A percentile compares a stretch with the other conserved stretches of the same genome.
Evolutionary conservation across 1,284 basidiomycete genomes (phyloP).

Genomic region (Leccinum subspadiceum): DNA sequence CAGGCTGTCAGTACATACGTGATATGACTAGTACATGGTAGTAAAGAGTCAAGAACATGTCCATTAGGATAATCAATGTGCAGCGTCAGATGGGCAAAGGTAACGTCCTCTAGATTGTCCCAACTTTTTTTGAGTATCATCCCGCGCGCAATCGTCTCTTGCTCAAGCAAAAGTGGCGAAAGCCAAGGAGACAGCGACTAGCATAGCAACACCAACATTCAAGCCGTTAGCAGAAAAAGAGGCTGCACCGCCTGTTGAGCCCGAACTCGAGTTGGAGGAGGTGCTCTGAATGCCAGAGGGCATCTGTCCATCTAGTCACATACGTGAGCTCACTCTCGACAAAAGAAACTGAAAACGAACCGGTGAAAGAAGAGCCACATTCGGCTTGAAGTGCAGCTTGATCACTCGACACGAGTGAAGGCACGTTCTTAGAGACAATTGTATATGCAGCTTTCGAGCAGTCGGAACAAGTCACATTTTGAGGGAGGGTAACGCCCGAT

Average conservation of each 20-base stretch:
- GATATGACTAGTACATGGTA: background rate
- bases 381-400: conserved; percentile 20
- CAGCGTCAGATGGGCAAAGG: background rate
- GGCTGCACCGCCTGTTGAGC: conserved; percentile 29
- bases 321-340: background rate
- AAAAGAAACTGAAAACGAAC: conserved; percentile 29
- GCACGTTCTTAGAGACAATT: conserved; percentile 33
- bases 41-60: background rate
- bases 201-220: conserved; percentile 22
- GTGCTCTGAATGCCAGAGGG: conserved; percentile 39
- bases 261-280: conserved; percentile 29
- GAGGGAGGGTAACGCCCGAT: conserved; percentile 17
- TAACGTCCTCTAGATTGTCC: background rate
- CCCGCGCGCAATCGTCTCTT: background rate
- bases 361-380: conserved; percentile 45
- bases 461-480: conserved; percentile 43
- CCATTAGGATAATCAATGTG: background rate
- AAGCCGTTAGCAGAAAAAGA: conserved; percentile 23
- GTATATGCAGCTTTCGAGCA: conserved; percentile 47
- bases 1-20: background rate
- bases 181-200: conserved; percentile 34
- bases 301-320: conserved; percentile 38
- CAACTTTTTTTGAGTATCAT: background rate
- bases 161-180: conserved; percentile 38
- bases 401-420: conserved; percentile 24